Evolutionary conservation across 345 rosid genomes (phyloP).

Genomic region (Bruguiera gymnorhiza): DNA sequence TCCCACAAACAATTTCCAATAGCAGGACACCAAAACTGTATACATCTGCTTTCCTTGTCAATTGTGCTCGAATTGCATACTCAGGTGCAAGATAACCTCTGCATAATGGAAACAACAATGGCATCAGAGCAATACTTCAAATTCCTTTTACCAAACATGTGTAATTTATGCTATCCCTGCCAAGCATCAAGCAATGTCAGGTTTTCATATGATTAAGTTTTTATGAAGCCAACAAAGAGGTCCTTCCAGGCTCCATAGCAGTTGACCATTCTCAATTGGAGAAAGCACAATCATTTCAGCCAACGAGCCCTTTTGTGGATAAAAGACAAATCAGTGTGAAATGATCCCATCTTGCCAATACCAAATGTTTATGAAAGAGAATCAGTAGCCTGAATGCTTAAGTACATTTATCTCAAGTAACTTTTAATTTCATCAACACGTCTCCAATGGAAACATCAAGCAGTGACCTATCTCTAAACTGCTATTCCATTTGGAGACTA

Average conservation of each 20-base stretch:
- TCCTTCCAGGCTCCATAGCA: background rate
- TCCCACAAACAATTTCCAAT: constrained; percentile 64
- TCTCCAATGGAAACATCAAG: background rate
- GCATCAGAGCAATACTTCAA: background rate
- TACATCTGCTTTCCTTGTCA: constrained; percentile 66
- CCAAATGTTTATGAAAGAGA: background rate
- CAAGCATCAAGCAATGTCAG: constrained; percentile 2
- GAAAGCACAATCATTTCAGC: background rate
- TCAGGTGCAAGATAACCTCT: constrained; percentile 83
- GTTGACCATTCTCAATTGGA: background rate
- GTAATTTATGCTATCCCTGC: background rate
- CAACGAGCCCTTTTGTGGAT: background rate
- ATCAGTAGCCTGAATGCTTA: background rate
- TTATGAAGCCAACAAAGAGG: background rate
- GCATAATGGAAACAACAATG: constrained; percentile 11
- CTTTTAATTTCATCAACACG: background rate
- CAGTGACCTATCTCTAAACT: background rate
- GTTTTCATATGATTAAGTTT: background rate
- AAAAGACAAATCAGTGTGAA: background rate
- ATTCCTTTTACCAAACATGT: background rate
- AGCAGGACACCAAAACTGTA: constrained; percentile 72
- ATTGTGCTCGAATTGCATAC: constrained; percentile 63
- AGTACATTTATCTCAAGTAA: background rate
- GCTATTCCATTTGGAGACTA: background rate
- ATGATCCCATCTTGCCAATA: background rate